A percentile compares a stretch with the other conserved stretches of the same genome.
Evolutionary conservation across 108 stramenopile species (phyloP).

Genomic region (Cyclotella kingstonii): DNA sequence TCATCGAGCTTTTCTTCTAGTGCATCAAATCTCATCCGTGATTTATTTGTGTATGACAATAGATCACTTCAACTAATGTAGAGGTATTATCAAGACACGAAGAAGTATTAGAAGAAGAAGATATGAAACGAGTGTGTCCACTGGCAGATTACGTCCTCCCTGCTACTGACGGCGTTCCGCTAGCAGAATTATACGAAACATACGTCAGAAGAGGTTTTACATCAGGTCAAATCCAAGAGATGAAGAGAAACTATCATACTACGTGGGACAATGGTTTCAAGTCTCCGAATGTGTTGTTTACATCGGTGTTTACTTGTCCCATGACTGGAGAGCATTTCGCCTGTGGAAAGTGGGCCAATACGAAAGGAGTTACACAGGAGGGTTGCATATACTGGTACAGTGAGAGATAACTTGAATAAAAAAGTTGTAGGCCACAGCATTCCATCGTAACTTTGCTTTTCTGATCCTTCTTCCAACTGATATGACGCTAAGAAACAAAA

Average conservation of each 20-base stretch:
- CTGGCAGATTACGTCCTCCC: slow-evolving; percentile 21
- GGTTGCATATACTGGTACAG: slow-evolving; percentile 17
- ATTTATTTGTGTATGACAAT: background rate
- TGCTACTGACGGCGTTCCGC: slow-evolving; percentile 22
- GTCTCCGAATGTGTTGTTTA: slow-evolving; percentile 5
- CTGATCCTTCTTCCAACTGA: background rate
- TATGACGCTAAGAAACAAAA: slow-evolving; percentile 4
- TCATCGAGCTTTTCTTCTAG: too few relatives aligned
- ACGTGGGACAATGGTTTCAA: slow-evolving; percentile 8
- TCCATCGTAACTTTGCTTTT: background rate
- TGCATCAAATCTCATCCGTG: background rate
- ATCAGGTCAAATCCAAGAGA: background rate
- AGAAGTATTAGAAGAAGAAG: background rate
- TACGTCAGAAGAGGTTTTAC: slow-evolving; percentile 5
- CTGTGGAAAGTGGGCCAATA: slow-evolving; percentile 2
- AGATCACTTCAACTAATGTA: background rate
- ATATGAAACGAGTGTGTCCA: slow-evolving; percentile 2
- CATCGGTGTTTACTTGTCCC: slow-evolving; percentile 25
- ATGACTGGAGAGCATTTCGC: slow-evolving; percentile 18
- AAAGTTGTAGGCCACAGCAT: background rate
- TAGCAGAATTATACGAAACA: slow-evolving; percentile 16
- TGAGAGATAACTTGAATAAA: background rate
- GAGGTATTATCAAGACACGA: background rate
- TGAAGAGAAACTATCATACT: slow-evolving; percentile 16
- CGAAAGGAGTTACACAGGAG: background rate